phyloP scores from a whole-genome alignment of 805 yeast genomes.

The Candida tibetensis region DNA sequence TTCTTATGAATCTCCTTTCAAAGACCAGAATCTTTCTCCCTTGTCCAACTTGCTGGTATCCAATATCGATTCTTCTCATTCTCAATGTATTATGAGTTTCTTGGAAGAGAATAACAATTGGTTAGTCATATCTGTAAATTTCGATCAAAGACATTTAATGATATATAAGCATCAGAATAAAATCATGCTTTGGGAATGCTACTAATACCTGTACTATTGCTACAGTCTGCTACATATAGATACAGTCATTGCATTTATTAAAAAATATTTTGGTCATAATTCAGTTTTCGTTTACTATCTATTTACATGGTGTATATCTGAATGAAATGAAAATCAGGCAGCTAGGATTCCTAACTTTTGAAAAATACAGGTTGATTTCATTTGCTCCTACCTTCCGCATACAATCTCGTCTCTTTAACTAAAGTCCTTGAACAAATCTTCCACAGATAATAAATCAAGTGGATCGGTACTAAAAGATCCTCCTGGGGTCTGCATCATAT shows the following conservation, averaged over 20 bases:
- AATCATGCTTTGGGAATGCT: constrained; percentile 2
- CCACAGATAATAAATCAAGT: constrained; percentile 4
- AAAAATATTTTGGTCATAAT: constrained; percentile 1
- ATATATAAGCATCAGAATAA: constrained; percentile 1
- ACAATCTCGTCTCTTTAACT: constrained; percentile 1
- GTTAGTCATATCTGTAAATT: constrained; percentile 2
- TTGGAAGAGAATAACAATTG: neutral
- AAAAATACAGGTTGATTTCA: no score
- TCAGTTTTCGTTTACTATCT: no score
- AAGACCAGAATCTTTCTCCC: neutral
- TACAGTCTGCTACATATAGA: no score
- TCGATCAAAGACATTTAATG: constrained; percentile 1
- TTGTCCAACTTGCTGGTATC: neutral
- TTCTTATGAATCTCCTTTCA: constrained; percentile 6
- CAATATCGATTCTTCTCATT: constrained; percentile 2
- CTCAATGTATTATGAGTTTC: neutral
- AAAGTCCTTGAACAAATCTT: constrained; percentile 10
- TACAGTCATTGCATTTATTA: no score
- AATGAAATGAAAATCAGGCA: no score
- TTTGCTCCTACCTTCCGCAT: no score
- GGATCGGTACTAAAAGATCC: neutral
- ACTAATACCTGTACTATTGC: no score
- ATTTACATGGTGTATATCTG: no score
- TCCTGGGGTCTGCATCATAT: neutral
- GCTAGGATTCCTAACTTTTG: no score